Conservation (phyloP, 2,329 filamentous ascomycete species). For the Pseudopyricularia cyperi region DNA sequence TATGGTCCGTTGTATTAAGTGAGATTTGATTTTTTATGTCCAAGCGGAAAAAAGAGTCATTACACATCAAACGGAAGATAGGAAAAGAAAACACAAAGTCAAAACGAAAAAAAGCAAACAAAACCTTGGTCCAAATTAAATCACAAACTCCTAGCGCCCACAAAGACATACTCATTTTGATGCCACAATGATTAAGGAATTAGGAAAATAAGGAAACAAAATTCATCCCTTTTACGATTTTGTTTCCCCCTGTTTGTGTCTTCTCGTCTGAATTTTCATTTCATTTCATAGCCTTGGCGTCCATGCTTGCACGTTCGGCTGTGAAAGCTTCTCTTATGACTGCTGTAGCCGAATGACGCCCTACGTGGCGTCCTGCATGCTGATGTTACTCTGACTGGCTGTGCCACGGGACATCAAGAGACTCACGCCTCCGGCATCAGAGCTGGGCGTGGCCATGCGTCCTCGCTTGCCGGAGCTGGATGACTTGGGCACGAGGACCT, state of each 20-base stretch:
- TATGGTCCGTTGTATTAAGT: too few relatives aligned
- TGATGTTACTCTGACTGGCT: constrained; percentile 20
- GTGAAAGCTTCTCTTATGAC: too few relatives aligned
- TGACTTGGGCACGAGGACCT: constrained; percentile 65
- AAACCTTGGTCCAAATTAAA: not conserved
- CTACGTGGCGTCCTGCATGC: constrained; percentile 17
- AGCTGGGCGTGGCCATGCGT: constrained; percentile 31
- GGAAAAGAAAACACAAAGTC: not conserved
- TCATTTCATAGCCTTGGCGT: too few relatives aligned
- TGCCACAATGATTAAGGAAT: too few relatives aligned
- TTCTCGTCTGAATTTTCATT: too few relatives aligned
- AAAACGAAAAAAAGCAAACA: not conserved
- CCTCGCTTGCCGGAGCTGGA: constrained; percentile 10
- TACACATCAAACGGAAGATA: not conserved
- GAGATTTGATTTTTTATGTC: too few relatives aligned
- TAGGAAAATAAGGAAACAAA: too few relatives aligned
- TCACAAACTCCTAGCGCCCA: not conserved
- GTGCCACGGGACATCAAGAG: constrained; percentile 7
- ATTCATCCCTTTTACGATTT: too few relatives aligned
- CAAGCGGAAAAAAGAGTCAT: not conserved
- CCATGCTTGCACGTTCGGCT: too few relatives aligned
- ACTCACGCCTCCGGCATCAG: constrained; percentile 34
- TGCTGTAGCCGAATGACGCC: too few relatives aligned
- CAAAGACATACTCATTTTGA: too few relatives aligned
- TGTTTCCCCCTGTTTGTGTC: too few relatives aligned